phyloP scores from a whole-genome alignment of 768 basidiomycete species.

The Kwoniella dendrophila region DNA sequence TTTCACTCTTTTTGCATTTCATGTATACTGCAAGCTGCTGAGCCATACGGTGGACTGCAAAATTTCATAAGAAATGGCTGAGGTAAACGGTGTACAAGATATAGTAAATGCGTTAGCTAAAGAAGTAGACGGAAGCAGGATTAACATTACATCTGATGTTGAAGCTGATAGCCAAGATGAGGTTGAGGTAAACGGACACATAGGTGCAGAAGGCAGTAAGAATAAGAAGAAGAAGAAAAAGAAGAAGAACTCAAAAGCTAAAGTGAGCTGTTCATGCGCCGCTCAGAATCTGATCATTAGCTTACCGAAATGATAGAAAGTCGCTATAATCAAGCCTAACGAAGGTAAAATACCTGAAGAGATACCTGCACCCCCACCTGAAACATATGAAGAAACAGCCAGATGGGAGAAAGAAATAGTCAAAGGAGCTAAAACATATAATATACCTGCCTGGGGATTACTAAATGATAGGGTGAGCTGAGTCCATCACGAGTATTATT shows the following conservation, averaged over 20 bases:
- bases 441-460: slow-evolving; percentile 23
- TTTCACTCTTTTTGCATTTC: too few relatives aligned
- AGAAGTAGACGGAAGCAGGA: too few relatives aligned
- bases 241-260: slow-evolving; percentile 20
- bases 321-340: not conserved
- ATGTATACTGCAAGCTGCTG: too few relatives aligned
- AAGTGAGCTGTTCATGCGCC: slow-evolving; percentile 4
- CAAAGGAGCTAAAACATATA: slow-evolving; percentile 2
- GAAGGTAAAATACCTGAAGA: slow-evolving; percentile 22
- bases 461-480: slow-evolving; percentile 20
- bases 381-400: slow-evolving; percentile 23
- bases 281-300: not conserved
- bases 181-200: too few relatives aligned
- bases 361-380: slow-evolving; percentile 12
- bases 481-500: not conserved
- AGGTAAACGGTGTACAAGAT: too few relatives aligned
- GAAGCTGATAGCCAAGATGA: too few relatives aligned
- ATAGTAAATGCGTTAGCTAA: too few relatives aligned
- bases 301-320: not conserved
- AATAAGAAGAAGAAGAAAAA: slow-evolving; percentile 34
- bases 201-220: too few relatives aligned
- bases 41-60: too few relatives aligned
- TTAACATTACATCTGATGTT: too few relatives aligned
- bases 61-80: too few relatives aligned
- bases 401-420: slow-evolving; percentile 31